Percentiles rank a stretch among this genome's conserved stretches.
Evolutionary conservation across 331 rosid species (phyloP).

Genomic region (Acacia pycnantha): DNA sequence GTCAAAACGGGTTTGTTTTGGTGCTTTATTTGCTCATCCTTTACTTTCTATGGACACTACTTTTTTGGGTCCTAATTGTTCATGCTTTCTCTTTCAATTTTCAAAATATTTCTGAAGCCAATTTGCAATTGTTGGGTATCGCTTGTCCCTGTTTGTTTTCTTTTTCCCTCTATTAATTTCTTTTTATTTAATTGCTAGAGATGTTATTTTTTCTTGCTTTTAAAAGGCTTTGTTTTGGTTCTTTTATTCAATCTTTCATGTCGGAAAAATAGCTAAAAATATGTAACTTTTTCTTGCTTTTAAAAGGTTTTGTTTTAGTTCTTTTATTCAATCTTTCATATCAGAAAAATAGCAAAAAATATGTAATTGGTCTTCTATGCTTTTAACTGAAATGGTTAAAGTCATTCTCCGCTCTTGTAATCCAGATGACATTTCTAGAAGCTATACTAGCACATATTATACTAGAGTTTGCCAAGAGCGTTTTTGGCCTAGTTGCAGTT

Average conservation of each 20-base stretch:
- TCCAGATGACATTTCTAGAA: background rate
- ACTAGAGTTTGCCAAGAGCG: background rate
- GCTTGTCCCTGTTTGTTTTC: background rate
- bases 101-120: background rate
- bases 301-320: background rate
- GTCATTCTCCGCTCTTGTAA: background rate
- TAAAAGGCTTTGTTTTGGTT: background rate
- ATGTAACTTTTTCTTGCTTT: background rate
- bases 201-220: background rate
- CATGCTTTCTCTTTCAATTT: background rate
- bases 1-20: conserved; percentile 71
- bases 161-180: background rate
- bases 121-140: background rate
- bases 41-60: background rate
- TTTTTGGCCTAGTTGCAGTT: background rate
- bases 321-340: background rate
- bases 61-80: background rate
- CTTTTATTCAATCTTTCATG: background rate
- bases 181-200: conserved; percentile 10
- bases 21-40: conserved; percentile 8
- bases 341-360: background rate
- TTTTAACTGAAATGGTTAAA: background rate
- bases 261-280: background rate
- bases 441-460: background rate
- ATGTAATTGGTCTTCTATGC: background rate